Base-by-base conservation (phyloP, 805 yeast species). In the Candida verbasci region DNA sequence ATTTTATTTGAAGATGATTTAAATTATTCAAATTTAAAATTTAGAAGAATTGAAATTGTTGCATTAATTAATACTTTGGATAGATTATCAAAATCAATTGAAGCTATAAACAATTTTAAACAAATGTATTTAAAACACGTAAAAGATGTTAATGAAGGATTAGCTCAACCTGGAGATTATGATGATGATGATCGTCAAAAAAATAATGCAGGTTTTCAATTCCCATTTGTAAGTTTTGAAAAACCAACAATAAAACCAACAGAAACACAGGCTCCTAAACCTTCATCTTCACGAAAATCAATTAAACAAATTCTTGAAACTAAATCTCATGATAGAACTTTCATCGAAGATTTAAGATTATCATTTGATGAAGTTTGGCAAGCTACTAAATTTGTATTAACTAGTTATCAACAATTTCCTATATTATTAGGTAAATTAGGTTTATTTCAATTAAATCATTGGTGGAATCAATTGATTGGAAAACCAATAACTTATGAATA, bases 21-120 rank as follows among this genome's bases (percentile, higher is more conserved):
- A 34, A 70, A 70, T 31, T 60, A 68, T 31, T 74, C 74, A 18
- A 74, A 83, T 30, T 70, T 79, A 41, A 74, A 70, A 38, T 72
- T 85, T 53, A 72, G 85, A 27, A 74, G 87, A 48, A 79, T 86
- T 41, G 99, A 93, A 62, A 65, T 93, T 41, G 91, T 91, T 35
- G 94, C 96, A 1, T 73, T 93, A 46, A 66, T 93, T 50, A 93
- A 93, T 64, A 91, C 97, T 0, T 87, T 87, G 62, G 96, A 89
- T 52, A 76, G 97, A 49, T 70, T 93, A 40, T 84, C 96, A 3
- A 87, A 87, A 62, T 83, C 95, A 23, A 69, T 93, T 20, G 74
- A 71, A 39, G 77, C 95, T 18, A 80, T 89, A 34, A 76, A 76
- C 43, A 74, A 77, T 47, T 93, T 93, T 61, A 82, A 79, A 53